Evolutionary conservation across 352 stramenopile species (phyloP).

Genomic region (Pythium chondricola): DNA sequence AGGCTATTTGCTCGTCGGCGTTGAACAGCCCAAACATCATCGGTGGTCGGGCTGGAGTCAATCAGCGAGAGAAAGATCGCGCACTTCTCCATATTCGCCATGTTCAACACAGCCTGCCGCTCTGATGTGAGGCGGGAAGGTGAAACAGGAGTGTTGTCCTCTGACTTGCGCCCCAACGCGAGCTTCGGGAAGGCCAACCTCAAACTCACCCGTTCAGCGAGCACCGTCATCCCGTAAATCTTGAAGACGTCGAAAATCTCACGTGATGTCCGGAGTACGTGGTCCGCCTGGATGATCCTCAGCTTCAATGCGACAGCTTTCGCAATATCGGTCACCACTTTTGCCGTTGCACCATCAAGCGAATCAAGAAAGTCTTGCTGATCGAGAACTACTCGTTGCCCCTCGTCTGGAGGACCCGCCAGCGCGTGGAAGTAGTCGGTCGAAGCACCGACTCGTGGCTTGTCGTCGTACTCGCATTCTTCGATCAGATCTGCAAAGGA

Average conservation of each 20-base stretch:
- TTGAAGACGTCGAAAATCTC: constrained; percentile 83
- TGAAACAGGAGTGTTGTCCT: constrained; percentile 8
- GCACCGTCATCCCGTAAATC: constrained; percentile 72
- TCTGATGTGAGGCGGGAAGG: constrained; percentile 44
- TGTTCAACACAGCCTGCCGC: constrained; percentile 49
- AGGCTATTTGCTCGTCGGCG: constrained; percentile 37
- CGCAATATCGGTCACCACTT: not conserved
- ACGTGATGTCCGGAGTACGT: constrained; percentile 47
- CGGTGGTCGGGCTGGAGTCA: constrained; percentile 1
- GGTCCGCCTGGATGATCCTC: constrained; percentile 7
- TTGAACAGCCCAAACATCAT: constrained; percentile 8
- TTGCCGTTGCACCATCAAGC: not conserved
- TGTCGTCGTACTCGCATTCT: constrained; percentile 27
- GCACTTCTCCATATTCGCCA: constrained; percentile 50
- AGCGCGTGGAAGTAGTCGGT: constrained; percentile 6
- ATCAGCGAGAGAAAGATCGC: constrained; percentile 32
- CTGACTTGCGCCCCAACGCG: not conserved
- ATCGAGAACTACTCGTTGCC: not conserved
- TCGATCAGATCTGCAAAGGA: constrained; percentile 33
- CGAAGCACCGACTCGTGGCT: not conserved
- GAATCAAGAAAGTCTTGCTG: not conserved
- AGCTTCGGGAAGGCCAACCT: constrained; percentile 27
- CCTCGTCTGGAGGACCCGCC: not conserved
- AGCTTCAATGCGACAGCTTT: constrained; percentile 2
- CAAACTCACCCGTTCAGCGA: constrained; percentile 62